Evolutionary conservation across 1,284 basidiomycete genomes (phyloP).

Genomic region (Pulveroboletus ridleyi): DNA sequence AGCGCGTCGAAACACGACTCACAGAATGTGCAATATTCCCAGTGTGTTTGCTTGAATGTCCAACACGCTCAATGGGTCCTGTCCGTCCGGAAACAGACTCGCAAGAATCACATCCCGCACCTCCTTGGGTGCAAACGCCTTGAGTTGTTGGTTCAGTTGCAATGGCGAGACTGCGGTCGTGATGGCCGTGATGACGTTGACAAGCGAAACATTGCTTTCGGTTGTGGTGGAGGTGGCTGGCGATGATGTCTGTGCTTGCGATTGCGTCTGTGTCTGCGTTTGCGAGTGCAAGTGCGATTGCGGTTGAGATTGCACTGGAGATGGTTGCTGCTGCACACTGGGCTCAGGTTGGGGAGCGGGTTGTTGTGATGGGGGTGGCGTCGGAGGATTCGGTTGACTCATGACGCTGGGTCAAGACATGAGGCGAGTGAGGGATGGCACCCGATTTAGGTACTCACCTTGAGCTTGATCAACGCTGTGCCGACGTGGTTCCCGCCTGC

Average conservation of each 20-base stretch:
- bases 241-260: slow-evolving; percentile 20
- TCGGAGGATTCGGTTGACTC: slow-evolving; percentile 36
- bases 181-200: slow-evolving; percentile 52
- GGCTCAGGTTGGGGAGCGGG: slow-evolving; percentile 28
- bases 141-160: slow-evolving; percentile 49
- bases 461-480: neutral
- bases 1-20: slow-evolving; percentile 36
- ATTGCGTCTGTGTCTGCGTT: slow-evolving; percentile 13
- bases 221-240: slow-evolving; percentile 14
- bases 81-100: slow-evolving; percentile 53
- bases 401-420: slow-evolving; percentile 17
- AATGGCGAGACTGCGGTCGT: slow-evolving; percentile 44
- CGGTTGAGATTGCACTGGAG: slow-evolving; percentile 17
- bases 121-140: slow-evolving; percentile 49
- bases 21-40: slow-evolving; percentile 76
- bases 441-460: slow-evolving; percentile 4
- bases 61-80: slow-evolving; percentile 67
- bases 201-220: slow-evolving; percentile 39
- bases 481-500: neutral
- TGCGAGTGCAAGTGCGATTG: slow-evolving; percentile 12
- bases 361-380: slow-evolving; percentile 31
- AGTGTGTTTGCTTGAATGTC: slow-evolving; percentile 62
- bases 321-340: slow-evolving; percentile 28
- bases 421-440: slow-evolving; percentile 2
- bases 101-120: slow-evolving; percentile 55